These are phyloP conservation scores for Ganoderma sp. DNA, from an alignment of 1,284 basidiomycete species.

Conservation along the genomic window DNA sequence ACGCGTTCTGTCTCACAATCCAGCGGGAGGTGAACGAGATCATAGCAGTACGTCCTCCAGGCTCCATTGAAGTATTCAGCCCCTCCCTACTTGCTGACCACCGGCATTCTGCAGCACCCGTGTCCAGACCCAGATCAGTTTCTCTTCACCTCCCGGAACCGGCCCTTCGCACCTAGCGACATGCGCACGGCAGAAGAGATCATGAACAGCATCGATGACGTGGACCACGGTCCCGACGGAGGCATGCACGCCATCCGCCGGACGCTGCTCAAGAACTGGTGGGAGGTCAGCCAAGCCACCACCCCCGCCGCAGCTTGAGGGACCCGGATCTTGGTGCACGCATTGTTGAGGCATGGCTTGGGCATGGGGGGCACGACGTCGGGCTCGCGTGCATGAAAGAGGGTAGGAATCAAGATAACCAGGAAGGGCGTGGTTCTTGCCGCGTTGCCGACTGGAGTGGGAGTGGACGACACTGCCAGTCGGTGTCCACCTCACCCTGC, in stretches of 20 bases:
- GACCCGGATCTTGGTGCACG: too few relatives aligned
- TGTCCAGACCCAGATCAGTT: conserved; percentile 55
- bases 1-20: conserved; percentile 66
- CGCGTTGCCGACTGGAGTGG: too few relatives aligned
- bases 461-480: too few relatives aligned
- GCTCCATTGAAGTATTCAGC: not conserved
- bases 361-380: too few relatives aligned
- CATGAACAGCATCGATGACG: conserved; percentile 42
- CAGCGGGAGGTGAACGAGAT: conserved; percentile 72
- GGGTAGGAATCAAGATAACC: too few relatives aligned
- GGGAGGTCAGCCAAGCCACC: conserved; percentile 48
- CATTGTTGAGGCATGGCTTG: too few relatives aligned
- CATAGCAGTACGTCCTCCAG: conserved; percentile 55
- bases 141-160: conserved; percentile 61
- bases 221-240: conserved; percentile 44
- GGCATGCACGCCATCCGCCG: conserved; percentile 58
- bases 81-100: conserved; percentile 1
- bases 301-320: too few relatives aligned
- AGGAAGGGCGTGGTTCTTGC: too few relatives aligned
- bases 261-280: conserved; percentile 62
- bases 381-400: too few relatives aligned
- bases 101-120: conserved; percentile 49
- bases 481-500: too few relatives aligned
- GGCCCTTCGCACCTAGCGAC: conserved; percentile 70
- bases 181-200: conserved; percentile 61